Percentiles rank a stretch among this genome's conserved stretches.
phyloP scores from a whole-genome alignment of 2,329 filamentous ascomycete genomes.

The Clonostachys byssicola region DNA sequence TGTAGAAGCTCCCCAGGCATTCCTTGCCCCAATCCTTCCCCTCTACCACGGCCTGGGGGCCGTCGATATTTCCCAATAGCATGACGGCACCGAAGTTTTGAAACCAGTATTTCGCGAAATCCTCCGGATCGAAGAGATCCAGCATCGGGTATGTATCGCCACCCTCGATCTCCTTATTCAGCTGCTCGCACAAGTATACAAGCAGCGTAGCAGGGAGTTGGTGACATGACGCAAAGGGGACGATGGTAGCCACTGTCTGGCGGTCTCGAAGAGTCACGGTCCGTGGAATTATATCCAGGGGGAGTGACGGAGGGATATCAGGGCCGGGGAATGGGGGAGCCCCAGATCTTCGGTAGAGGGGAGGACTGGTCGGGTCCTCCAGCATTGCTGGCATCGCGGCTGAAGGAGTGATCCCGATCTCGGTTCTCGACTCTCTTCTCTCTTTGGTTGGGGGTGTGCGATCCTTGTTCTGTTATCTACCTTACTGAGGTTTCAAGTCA shows the following conservation, averaged over 20 bases:
- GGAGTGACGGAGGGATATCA: conserved; percentile 55
- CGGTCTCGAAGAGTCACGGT: conserved; percentile 81
- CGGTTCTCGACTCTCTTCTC: no score
- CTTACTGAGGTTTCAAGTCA: not conserved
- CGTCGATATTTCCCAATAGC: conserved; percentile 72
- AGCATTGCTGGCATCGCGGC: conserved; percentile 68
- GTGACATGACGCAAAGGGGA: conserved; percentile 74
- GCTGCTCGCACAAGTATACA: conserved; percentile 74
- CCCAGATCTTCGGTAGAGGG: conserved; percentile 67
- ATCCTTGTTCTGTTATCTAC: not conserved
- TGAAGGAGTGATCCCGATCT: no score
- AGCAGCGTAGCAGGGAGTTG: conserved; percentile 75
- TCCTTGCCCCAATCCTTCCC: conserved; percentile 72
- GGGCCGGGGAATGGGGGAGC: conserved; percentile 61
- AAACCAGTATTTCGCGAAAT: conserved; percentile 84
- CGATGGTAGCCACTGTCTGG: conserved; percentile 76
- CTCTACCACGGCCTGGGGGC: conserved; percentile 52
- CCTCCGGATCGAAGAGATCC: conserved; percentile 67
- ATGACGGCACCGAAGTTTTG: conserved; percentile 86
- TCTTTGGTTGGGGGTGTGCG: conserved; percentile 2
- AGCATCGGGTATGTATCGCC: conserved; percentile 91
- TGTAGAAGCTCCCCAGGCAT: conserved; percentile 87
- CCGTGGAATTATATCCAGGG: conserved; percentile 64
- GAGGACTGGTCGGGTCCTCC: conserved; percentile 69
- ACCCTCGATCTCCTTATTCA: conserved; percentile 87